Evolutionary conservation across 2,329 filamentous ascomycete species (phyloP).

Genomic region (Talaromyces sp.): DNA sequence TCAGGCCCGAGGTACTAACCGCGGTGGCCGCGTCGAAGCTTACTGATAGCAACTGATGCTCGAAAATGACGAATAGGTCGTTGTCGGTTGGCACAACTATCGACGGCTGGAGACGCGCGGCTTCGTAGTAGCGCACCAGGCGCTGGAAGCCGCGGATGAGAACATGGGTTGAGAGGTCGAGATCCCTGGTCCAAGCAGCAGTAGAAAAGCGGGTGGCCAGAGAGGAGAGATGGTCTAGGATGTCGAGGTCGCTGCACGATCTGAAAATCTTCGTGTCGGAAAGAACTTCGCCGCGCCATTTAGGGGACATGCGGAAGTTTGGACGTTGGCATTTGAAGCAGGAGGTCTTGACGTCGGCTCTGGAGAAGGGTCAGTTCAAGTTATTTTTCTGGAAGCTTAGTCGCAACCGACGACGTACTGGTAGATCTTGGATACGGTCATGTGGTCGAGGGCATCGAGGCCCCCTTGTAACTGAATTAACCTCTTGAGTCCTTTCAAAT

Average conservation of each 20-base stretch:
- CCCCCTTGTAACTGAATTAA: slow-evolving; percentile 17
- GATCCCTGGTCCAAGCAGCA: background rate
- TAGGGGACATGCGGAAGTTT: slow-evolving; percentile 12
- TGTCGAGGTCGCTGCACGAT: too few species aligned
- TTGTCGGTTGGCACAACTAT: slow-evolving; percentile 19
- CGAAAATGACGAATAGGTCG: slow-evolving; percentile 16
- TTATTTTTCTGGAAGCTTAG: background rate
- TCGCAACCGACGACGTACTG: slow-evolving; percentile 12
- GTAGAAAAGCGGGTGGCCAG: too few species aligned
- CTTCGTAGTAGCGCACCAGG: slow-evolving; percentile 18
- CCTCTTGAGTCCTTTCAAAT: slow-evolving; percentile 17
- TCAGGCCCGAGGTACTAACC: too few species aligned
- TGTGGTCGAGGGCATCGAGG: slow-evolving; percentile 17
- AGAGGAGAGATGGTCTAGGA: too few species aligned
- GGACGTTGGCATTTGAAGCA: slow-evolving; percentile 14
- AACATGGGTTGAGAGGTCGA: slow-evolving; percentile 9
- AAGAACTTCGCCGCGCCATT: slow-evolving; percentile 16
- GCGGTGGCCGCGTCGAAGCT: slow-evolving; percentile 17
- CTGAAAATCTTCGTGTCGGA: background rate
- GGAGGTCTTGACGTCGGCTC: slow-evolving; percentile 15
- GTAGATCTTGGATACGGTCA: slow-evolving; percentile 18
- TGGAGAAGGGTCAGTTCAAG: background rate
- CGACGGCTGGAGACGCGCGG: background rate
- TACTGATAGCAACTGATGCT: slow-evolving; percentile 15
- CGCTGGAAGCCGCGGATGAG: slow-evolving; percentile 13